Base-by-base conservation (phyloP, 163 green algal genomes). In the Scenedesmus sp. region DNA sequence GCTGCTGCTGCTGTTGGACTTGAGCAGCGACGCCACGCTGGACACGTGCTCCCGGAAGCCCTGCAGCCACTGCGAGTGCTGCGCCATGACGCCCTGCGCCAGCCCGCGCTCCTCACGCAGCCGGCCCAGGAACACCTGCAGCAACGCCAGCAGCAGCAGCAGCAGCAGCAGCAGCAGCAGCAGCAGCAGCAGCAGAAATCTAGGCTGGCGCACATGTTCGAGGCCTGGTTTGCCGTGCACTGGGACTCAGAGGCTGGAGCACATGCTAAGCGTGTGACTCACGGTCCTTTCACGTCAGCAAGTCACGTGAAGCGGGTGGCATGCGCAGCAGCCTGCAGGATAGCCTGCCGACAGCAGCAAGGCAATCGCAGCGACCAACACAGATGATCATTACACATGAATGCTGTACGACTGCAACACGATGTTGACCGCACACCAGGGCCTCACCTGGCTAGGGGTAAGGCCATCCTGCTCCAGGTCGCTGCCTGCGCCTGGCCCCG, bases 21-120 rank as follows among this genome's bases (percentile, higher is more conserved):
- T 79, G 3, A 59, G 55, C 13, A 86, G 55, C 23, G 79, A 46
- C 7, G 79, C 87, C 5, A 90, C 88, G 5, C 34, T 59, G 1
- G 89, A 67, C 13, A 95, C 54, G 64, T 95, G 91, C 76, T 91
- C 85, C 6, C 91, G 54, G 86, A 95, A 95, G 89, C 54, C 76
- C 55, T 79, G 55, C 46, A 95, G 87, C 93, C 93, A 95, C 12
- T 82, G 18, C 1, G 90, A 90, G 77, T 95, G 93, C 89, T 93
- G 64, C 23, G 84, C 76, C 86, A 95, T 86, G 59, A 93, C 18
- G 3, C 54, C 64, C 57, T 92, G 70, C 4, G 91, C 86, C 5
- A 85, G 62, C 3, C 88, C 91, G 2, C 70, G 52, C 73, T 94
- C 89, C n/a, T 92, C 93, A 57, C 62, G 77, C 86, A 86, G 91